A percentile compares a stretch with the other conserved stretches of the same genome.
These are phyloP conservation scores for Aureoboletus auriporus DNA, from an alignment of 768 basidiomycete species.

Conservation along the genomic window DNA sequence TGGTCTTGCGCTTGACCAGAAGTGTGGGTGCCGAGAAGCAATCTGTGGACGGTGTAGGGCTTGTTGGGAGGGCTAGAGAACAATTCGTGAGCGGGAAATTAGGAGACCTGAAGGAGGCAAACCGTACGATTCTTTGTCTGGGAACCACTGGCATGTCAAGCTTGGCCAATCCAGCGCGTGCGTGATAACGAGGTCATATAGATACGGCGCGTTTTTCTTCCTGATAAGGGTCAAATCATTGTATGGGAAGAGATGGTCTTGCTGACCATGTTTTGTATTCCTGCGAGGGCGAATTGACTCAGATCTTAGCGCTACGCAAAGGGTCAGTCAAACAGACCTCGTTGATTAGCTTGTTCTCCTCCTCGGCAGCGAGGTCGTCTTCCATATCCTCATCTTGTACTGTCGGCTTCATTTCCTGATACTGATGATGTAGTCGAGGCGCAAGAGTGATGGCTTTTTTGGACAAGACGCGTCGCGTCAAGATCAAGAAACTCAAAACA, in stretches of 20 bases:
- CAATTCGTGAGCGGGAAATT: background rate
- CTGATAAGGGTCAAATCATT: conserved; percentile 35
- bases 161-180: conserved; percentile 98
- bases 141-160: conserved; percentile 98
- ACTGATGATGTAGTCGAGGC: background rate
- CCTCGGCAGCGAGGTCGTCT: conserved; percentile 78
- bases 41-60: conserved; percentile 90
- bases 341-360: conserved; percentile 85
- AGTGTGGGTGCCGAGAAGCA: conserved; percentile 96
- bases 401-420: conserved; percentile 41
- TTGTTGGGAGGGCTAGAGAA: conserved; percentile 75
- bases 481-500: background rate
- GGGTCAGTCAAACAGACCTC: conserved; percentile 48
- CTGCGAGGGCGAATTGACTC: conserved; percentile 33
- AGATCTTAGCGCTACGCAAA: conserved; percentile 3
- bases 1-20: conserved; percentile 93
- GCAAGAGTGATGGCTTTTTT: background rate
- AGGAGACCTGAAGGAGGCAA: background rate
- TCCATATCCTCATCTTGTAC: conserved; percentile 61
- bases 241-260: conserved; percentile 5
- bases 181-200: conserved; percentile 96
- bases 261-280: conserved; percentile 84
- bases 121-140: conserved; percentile 88
- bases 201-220: conserved; percentile 97
- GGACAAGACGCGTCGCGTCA: conserved; percentile 27